Conservation (phyloP, 257 asterid species). For the Plantago ovata region DNA sequence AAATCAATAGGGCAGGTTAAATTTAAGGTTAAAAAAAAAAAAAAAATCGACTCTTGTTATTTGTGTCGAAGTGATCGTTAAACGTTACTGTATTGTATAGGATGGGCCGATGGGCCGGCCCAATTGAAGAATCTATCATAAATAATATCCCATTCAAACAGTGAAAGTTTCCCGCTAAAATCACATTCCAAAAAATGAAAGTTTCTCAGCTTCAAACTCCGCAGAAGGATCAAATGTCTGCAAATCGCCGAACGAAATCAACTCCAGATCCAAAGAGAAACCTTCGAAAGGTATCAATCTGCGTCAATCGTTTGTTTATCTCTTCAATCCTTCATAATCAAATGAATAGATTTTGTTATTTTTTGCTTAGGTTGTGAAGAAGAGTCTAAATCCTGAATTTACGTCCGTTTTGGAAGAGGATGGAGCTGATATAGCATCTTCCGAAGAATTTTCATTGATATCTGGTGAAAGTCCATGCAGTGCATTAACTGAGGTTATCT, state of each 20-base stretch:
- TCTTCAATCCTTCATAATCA: background rate
- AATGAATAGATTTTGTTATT: background rate
- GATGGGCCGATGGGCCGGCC: no score
- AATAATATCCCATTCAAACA: no score
- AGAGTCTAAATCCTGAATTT: constrained; percentile 22
- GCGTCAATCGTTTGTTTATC: background rate
- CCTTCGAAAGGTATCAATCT: constrained; percentile 22
- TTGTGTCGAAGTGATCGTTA: no score
- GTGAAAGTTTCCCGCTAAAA: background rate
- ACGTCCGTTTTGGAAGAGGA: constrained; percentile 22
- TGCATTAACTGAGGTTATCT: constrained; percentile 23
- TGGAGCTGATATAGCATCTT: constrained; percentile 4
- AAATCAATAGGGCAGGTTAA: no score
- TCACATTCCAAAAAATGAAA: background rate
- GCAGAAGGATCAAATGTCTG: constrained; percentile 7
- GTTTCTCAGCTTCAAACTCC: constrained; percentile 10
- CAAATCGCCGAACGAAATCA: constrained; percentile 30
- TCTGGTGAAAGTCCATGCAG: constrained; percentile 12
- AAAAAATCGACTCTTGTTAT: no score
- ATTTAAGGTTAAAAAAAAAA: no score
- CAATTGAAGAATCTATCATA: no score
- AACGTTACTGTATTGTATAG: no score
- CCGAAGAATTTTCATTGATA: constrained; percentile 13
- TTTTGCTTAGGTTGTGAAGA: constrained; percentile 16
- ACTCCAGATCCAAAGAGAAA: constrained; percentile 23